Percentiles rank a stretch among this genome's conserved stretches.
phyloP scores from a whole-genome alignment of 2,329 filamentous ascomycete genomes.

The Proliferodiscus dingleyae region DNA sequence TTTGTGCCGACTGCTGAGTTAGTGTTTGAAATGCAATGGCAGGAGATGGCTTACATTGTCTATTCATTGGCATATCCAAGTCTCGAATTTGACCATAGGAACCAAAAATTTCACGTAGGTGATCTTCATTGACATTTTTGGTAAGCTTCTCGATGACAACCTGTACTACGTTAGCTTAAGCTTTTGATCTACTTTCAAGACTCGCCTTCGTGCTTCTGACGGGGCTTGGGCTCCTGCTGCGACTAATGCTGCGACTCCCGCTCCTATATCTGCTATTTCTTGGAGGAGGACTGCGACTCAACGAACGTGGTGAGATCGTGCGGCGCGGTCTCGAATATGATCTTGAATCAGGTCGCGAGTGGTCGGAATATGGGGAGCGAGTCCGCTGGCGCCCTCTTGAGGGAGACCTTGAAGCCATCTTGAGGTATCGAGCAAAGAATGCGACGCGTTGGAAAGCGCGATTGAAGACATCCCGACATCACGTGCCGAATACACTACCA shows the following conservation, averaged over 20 bases:
- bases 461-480: neutral
- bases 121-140: constrained; percentile 86
- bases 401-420: constrained; percentile 24
- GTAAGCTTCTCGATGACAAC: constrained; percentile 95
- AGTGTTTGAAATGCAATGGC: constrained; percentile 13
- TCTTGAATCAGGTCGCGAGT: constrained; percentile 20
- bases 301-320: constrained; percentile 28
- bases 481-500: neutral
- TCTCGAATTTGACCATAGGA: constrained; percentile 81
- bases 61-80: constrained; percentile 85
- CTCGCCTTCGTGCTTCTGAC: constrained; percentile 49
- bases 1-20: constrained; percentile 69
- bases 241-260: constrained; percentile 29
- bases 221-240: constrained; percentile 32
- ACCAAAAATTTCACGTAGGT: constrained; percentile 88
- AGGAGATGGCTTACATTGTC: constrained; percentile 57
- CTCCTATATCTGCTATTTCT: constrained; percentile 29
- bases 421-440: constrained; percentile 6
- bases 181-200: constrained; percentile 3
- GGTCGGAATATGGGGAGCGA: constrained; percentile 29
- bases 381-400: constrained; percentile 24
- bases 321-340: constrained; percentile 26
- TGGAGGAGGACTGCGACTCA: constrained; percentile 21
- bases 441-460: constrained; percentile 2
- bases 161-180: constrained; percentile 40